Evolutionary conservation across 192 early-diverging fungal genomes (phyloP).

Genomic region (Dissophora globulifera): DNA sequence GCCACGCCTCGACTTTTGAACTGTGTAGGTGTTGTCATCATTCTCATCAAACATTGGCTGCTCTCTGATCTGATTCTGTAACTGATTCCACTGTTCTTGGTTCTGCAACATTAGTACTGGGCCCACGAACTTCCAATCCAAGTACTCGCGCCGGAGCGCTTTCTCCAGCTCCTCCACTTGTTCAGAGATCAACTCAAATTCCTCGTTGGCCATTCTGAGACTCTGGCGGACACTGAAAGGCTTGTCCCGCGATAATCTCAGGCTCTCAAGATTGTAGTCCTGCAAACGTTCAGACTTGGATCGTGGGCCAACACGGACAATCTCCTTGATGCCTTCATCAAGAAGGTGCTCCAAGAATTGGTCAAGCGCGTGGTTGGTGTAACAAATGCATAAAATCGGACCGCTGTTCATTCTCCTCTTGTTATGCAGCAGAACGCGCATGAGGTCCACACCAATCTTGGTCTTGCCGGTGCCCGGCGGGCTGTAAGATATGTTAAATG

Average conservation of each 20-base stretch:
- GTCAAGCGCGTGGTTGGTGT: slow-evolving; percentile 72
- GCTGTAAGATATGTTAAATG: too few relatives aligned
- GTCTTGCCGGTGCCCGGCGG: slow-evolving; percentile 67
- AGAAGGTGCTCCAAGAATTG: slow-evolving; percentile 69
- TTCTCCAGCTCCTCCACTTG: too few relatives aligned
- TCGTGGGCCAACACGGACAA: slow-evolving; percentile 62
- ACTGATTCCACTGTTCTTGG: too few relatives aligned
- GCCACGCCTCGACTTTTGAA: too few relatives aligned
- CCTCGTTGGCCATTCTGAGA: not conserved
- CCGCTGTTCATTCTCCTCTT: slow-evolving; percentile 22
- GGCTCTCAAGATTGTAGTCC: slow-evolving; percentile 18
- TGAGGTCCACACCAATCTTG: slow-evolving; percentile 62
- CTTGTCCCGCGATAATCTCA: slow-evolving; percentile 25
- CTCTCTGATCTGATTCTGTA: too few relatives aligned
- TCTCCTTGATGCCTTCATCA: slow-evolving; percentile 40
- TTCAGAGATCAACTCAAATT: too few relatives aligned
- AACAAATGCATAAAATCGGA: slow-evolving; percentile 64
- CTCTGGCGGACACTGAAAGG: slow-evolving; percentile 17
- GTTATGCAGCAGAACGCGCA: slow-evolving; percentile 54
- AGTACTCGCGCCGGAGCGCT: too few relatives aligned
- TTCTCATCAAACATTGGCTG: too few relatives aligned
- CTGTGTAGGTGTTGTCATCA: too few relatives aligned
- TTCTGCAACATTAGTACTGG: too few relatives aligned
- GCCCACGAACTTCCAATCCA: too few relatives aligned
- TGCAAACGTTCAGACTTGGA: slow-evolving; percentile 43